phyloP scores from a whole-genome alignment of 768 basidiomycete genomes.

The Auriscalpium microsporum region DNA sequence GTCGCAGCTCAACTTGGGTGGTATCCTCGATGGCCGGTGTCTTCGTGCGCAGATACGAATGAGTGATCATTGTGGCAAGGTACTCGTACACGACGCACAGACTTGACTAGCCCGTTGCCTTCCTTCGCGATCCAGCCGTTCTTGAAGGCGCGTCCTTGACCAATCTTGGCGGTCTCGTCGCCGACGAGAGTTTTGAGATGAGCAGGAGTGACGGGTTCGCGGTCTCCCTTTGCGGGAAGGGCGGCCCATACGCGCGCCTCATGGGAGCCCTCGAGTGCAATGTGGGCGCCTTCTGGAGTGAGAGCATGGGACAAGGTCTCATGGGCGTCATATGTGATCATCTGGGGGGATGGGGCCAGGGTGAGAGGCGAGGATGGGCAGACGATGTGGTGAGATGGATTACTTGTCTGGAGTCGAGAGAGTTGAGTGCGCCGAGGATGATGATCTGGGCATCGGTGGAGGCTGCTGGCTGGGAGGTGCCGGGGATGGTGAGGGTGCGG shows the following conservation, averaged over 20 bases:
- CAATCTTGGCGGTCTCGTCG: constrained; percentile 84
- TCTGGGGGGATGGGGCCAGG: constrained; percentile 35
- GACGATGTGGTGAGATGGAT: neutral
- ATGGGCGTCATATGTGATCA: constrained; percentile 74
- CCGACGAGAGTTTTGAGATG: constrained; percentile 73
- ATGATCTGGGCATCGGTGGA: constrained; percentile 73
- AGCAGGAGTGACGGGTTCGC: constrained; percentile 52
- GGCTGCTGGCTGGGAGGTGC: constrained; percentile 44
- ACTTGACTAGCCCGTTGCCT: constrained; percentile 76
- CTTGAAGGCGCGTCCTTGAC: constrained; percentile 94
- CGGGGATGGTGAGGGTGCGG: constrained; percentile 58
- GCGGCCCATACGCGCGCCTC: constrained; percentile 92
- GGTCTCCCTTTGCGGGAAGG: constrained; percentile 63
- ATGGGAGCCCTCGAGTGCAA: constrained; percentile 79
- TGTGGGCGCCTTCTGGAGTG: constrained; percentile 75
- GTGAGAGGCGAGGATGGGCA: constrained; percentile 6
- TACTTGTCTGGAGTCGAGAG: constrained; percentile 35
- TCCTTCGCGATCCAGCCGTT: constrained; percentile 95
- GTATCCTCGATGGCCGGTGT: constrained; percentile 56
- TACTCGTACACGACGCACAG: constrained; percentile 45
- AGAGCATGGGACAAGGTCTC: constrained; percentile 67
- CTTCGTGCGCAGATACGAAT: constrained; percentile 30
- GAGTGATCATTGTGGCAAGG: neutral
- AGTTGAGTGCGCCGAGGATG: constrained; percentile 88
- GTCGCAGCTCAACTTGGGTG: constrained; percentile 66